phyloP scores from a whole-genome alignment of 306 rosid genomes.

The Begonia fuchsioides region DNA sequence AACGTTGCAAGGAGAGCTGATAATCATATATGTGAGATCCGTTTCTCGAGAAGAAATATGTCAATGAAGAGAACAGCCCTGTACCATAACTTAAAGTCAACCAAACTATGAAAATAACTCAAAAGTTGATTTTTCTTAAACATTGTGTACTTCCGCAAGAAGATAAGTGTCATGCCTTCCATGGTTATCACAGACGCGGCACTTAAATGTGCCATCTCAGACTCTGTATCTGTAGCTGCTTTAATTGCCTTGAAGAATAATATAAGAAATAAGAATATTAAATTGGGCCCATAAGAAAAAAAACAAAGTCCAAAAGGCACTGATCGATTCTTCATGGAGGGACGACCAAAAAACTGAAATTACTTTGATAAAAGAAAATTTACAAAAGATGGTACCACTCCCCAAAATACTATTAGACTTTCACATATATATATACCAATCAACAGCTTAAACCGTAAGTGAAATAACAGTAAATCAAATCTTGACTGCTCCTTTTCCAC shows the following conservation, averaged over 20 bases:
- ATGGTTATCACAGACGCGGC: constrained; percentile 63
- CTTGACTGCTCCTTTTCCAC: no score
- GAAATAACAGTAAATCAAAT: no score
- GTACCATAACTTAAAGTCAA: constrained; percentile 21
- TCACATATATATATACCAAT: no score
- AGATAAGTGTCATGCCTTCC: constrained; percentile 44
- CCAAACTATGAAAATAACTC: constrained; percentile 1
- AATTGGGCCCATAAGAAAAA: constrained; percentile 15
- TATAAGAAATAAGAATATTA: constrained; percentile 2
- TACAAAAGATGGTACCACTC: no score
- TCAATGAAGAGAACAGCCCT: constrained; percentile 74
- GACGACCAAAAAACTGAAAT: not conserved
- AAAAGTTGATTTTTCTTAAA: constrained; percentile 6
- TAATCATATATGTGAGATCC: constrained; percentile 74
- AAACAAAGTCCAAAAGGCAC: not conserved
- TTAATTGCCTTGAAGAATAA: constrained; percentile 53
- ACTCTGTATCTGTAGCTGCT: constrained; percentile 62
- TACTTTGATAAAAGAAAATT: no score
- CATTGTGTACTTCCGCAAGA: constrained; percentile 1
- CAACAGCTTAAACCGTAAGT: no score
- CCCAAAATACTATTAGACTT: no score
- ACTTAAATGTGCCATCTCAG: constrained; percentile 44
- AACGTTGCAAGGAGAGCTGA: constrained; percentile 78
- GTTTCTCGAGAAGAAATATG: constrained; percentile 86
- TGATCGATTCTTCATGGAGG: no score